Evolutionary conservation across 129 eudicot species (phyloP).

Genomic region (Ambrosia artemisiifolia): DNA sequence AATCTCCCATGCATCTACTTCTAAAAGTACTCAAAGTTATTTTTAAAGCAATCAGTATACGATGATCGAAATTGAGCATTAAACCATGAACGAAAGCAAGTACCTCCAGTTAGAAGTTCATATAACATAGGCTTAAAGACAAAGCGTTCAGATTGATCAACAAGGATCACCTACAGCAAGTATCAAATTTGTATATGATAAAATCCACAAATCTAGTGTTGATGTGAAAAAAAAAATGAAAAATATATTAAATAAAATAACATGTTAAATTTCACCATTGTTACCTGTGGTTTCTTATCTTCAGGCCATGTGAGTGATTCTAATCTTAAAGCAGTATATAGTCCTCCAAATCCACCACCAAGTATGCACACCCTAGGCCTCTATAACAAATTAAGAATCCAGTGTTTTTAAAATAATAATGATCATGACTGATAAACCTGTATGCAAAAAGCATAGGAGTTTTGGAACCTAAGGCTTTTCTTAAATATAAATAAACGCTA

Average conservation of each 20-base stretch:
- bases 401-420: not conserved
- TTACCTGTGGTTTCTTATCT: conserved; percentile 96
- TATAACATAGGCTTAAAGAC: conserved; percentile 97
- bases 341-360: conserved; percentile 99
- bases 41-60: conserved; percentile 8
- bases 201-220: conserved; percentile 1
- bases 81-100: conserved; percentile 7
- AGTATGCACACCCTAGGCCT: conserved; percentile 94
- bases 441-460: no score
- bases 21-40: conserved; percentile 44
- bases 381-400: conserved; percentile 36
- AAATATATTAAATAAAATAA: not conserved
- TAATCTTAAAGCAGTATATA: conserved; percentile 90
- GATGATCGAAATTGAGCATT: not conserved
- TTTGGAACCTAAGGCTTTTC: no score
- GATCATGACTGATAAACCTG: conserved; percentile 2
- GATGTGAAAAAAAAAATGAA: not conserved
- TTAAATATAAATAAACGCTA: no score
- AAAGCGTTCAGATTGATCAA: conserved; percentile 91
- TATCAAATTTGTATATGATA: not conserved
- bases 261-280: not conserved
- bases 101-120: conserved; percentile 98
- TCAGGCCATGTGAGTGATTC: conserved; percentile 98
- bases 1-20: conserved; percentile 97
- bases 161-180: conserved; percentile 69